Conservation (phyloP, 1,139 yeast species). For the Lodderomyces metapsilosis region DNA sequence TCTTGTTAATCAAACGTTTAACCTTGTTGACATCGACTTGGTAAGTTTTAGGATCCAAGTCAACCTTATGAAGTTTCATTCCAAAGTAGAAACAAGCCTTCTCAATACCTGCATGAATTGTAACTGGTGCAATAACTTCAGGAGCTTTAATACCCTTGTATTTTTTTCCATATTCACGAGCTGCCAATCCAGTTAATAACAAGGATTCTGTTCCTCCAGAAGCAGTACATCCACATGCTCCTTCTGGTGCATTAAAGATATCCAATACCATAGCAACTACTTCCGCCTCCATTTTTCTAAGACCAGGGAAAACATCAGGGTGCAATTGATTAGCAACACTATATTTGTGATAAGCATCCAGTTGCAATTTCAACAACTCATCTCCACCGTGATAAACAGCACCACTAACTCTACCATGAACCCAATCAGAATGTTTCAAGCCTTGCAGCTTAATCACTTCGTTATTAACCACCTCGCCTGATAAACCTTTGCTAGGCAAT, state of each 20-base stretch:
- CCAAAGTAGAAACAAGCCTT: slow-evolving; percentile 92
- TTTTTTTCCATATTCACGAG: slow-evolving; percentile 63
- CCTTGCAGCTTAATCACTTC: slow-evolving; percentile 50
- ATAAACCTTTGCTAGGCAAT: slow-evolving; percentile 60
- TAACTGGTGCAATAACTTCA: slow-evolving; percentile 84
- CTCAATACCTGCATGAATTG: slow-evolving; percentile 94
- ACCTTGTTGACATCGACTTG: slow-evolving; percentile 69
- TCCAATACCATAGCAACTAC: slow-evolving; percentile 87
- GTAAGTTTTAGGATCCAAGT: slow-evolving; percentile 64
- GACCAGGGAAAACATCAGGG: slow-evolving; percentile 96
- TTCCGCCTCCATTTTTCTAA: slow-evolving; percentile 94
- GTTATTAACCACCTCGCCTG: slow-evolving; percentile 37
- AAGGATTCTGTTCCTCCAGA: slow-evolving; percentile 98
- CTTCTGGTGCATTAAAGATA: slow-evolving; percentile 70
- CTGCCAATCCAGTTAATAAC: slow-evolving; percentile 81
- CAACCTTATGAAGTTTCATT: slow-evolving; percentile 80
- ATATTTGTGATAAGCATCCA: slow-evolving; percentile 71
- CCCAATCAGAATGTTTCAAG: slow-evolving; percentile 75
- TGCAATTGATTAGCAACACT: slow-evolving; percentile 92
- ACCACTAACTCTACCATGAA: slow-evolving; percentile 82
- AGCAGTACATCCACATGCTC: slow-evolving; percentile 85
- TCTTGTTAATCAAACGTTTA: slow-evolving; percentile 61
- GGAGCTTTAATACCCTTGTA: slow-evolving; percentile 66
- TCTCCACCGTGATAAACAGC: slow-evolving; percentile 96
- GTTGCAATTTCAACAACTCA: slow-evolving; percentile 67